Evolutionary conservation across 345 rosid species (phyloP).

Genomic region (Populus ilicifolia): DNA sequence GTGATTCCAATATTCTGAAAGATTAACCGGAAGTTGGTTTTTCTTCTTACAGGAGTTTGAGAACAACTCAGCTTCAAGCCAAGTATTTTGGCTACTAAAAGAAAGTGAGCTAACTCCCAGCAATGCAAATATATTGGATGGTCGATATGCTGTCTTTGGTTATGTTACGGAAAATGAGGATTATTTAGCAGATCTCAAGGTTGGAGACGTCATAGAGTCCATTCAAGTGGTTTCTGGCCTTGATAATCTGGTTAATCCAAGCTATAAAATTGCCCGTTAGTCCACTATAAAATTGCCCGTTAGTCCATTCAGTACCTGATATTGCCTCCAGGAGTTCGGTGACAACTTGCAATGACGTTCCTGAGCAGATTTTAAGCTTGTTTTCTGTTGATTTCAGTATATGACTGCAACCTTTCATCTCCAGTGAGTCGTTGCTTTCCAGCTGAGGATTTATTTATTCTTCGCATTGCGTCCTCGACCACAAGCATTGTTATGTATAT

Average conservation of each 20-base stretch:
- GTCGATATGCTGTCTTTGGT: conserved; percentile 93
- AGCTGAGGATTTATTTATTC: not conserved
- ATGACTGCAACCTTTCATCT: not conserved
- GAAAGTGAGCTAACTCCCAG: conserved; percentile 98
- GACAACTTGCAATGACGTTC: not conserved
- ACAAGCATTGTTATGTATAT: not conserved
- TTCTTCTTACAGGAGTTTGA: conserved; percentile 70
- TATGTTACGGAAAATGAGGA: conserved; percentile 86
- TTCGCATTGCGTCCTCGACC: not conserved
- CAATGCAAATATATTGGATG: conserved; percentile 92
- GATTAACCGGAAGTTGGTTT: not conserved
- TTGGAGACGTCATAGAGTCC: conserved; percentile 88
- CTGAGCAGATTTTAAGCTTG: not conserved
- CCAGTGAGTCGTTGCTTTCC: not conserved
- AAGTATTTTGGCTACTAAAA: conserved; percentile 90
- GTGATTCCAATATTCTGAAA: not conserved
- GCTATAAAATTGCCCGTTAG: conserved; percentile 88
- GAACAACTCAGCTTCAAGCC: conserved; percentile 91
- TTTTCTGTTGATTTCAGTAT: not conserved
- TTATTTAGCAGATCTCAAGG: conserved; percentile 87
- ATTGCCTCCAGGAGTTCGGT: not conserved
- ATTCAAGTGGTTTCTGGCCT: conserved; percentile 88
- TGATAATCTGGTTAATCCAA: conserved; percentile 90
- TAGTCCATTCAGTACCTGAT: conserved; percentile 28
- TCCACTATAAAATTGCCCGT: conserved; percentile 73